These are phyloP conservation scores for Acanthamoeba healyi DNA, from an alignment of 208 protist species.

Conservation along the genomic window DNA sequence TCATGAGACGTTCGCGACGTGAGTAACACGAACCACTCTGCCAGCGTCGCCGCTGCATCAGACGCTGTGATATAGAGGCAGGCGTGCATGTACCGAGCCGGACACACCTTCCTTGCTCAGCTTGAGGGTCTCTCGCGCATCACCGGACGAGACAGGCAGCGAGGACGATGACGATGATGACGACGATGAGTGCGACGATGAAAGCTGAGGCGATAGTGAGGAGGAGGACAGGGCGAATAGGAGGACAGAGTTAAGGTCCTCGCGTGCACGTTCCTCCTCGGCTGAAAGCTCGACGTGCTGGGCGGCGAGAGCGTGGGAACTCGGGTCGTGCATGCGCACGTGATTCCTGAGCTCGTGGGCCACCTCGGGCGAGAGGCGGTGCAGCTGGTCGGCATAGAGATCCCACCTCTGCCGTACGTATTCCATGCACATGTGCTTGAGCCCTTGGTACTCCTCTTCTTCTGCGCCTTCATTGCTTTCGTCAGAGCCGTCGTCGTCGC, in stretches of 20 bases:
- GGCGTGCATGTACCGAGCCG: background rate
- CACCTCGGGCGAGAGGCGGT: background rate
- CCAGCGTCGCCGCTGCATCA: too few species aligned
- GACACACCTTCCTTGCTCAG: background rate
- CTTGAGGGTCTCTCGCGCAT: background rate
- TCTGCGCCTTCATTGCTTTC: background rate
- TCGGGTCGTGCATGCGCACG: background rate
- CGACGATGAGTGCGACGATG: background rate
- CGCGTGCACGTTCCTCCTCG: background rate
- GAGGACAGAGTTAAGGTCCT: background rate
- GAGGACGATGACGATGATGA: background rate
- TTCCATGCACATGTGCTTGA: background rate
- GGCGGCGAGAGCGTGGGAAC: background rate
- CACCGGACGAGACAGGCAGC: background rate
- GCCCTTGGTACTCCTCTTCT: background rate
- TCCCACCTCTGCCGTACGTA: background rate
- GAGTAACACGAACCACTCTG: background rate
- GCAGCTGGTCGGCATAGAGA: background rate
- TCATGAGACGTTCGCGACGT: background rate
- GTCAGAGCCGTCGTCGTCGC: background rate
- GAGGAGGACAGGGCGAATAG: background rate
- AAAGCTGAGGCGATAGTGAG: background rate
- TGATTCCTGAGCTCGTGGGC: background rate
- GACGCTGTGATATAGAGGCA: too few species aligned
- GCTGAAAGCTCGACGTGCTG: background rate